phyloP scores from a whole-genome alignment of 768 basidiomycete genomes.

The Phaffia tasmanica region DNA sequence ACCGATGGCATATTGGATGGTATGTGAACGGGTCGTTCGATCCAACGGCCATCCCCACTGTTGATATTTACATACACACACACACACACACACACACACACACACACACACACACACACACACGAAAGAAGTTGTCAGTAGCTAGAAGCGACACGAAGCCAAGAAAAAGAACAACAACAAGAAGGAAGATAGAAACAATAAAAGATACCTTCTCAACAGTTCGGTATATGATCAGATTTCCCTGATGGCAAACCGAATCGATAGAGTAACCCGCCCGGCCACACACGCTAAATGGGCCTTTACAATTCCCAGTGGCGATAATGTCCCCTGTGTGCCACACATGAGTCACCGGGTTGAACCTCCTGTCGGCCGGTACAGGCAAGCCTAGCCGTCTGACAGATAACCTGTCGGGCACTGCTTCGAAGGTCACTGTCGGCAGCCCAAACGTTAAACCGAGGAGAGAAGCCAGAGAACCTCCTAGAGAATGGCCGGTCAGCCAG shows the following conservation, averaged over 20 bases:
- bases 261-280: constrained; percentile 21
- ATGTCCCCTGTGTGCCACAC: constrained; percentile 22
- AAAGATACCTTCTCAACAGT: constrained; percentile 22
- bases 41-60: constrained; percentile 22
- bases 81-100: no score
- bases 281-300: constrained; percentile 5
- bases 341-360: constrained; percentile 6
- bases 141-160: not conserved
- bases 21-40: constrained; percentile 20
- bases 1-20: constrained; percentile 23
- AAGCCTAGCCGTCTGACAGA: constrained; percentile 11
- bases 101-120: no score
- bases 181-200: not conserved
- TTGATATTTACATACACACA: no score
- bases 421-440: constrained; percentile 17
- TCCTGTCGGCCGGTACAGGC: not conserved
- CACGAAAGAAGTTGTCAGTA: not conserved
- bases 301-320: constrained; percentile 12
- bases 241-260: constrained; percentile 21
- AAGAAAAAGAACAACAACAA: no score
- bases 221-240: constrained; percentile 14
- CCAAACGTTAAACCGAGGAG: constrained; percentile 19
- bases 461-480: constrained; percentile 18
- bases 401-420: constrained; percentile 13
- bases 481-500: constrained; percentile 22